Conservation (phyloP, 2,329 filamentous ascomycete genomes). For the Microsporum ferrugineum region DNA sequence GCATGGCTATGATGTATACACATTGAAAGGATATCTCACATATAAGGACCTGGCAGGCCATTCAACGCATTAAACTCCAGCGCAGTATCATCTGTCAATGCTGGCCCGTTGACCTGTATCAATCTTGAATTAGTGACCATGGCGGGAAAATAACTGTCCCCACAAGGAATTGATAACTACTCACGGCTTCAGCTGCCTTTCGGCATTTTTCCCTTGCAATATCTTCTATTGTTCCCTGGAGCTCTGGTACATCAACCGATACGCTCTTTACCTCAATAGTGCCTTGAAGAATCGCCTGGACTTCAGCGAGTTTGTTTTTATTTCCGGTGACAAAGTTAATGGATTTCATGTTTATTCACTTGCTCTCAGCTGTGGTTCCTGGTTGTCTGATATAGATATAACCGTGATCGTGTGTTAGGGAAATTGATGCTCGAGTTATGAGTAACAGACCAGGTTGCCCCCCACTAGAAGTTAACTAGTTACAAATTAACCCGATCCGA, state of each 20-base stretch:
- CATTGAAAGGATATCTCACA: constrained; percentile 48
- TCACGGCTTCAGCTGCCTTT: constrained; percentile 65
- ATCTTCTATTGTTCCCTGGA: constrained; percentile 86
- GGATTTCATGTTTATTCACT: constrained; percentile 36
- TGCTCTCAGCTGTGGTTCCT: too few species aligned
- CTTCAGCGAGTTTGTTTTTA: constrained; percentile 83
- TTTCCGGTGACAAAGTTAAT: constrained; percentile 97
- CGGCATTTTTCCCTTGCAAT: constrained; percentile 81
- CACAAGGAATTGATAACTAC: constrained; percentile 15
- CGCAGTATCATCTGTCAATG: constrained; percentile 91
- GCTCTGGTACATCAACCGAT: constrained; percentile 69
- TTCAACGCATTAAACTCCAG: constrained; percentile 83
- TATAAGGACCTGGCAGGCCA: constrained; percentile 90
- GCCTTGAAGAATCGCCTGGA: constrained; percentile 70
- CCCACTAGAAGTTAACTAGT: background rate
- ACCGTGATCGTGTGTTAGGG: background rate
- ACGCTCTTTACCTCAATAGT: constrained; percentile 62
- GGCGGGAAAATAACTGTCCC: background rate
- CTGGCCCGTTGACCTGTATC: constrained; percentile 64
- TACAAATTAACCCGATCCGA: background rate
- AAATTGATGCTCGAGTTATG: background rate
- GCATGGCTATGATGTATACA: background rate
- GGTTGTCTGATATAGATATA: background rate
- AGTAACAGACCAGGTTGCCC: background rate
- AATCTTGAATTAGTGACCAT: background rate